Percentiles rank a stretch among this genome's conserved stretches.
phyloP scores from a whole-genome alignment of 1,139 yeast genomes.

The Spencermartinsiella ligniputridi region DNA sequence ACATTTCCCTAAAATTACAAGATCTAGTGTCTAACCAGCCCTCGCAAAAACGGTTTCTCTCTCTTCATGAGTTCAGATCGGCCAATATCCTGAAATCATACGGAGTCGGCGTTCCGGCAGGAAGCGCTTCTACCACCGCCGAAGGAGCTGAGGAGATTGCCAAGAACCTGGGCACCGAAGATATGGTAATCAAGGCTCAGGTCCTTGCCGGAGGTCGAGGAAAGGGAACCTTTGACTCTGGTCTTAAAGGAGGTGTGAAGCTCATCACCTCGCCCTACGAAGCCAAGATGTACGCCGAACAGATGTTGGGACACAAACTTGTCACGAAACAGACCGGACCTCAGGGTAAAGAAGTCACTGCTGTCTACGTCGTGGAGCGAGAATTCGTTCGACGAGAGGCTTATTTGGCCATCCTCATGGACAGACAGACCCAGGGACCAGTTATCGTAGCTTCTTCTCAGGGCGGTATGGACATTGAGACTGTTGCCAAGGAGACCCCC shows the following conservation, averaged over 20 bases:
- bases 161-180: conserved; percentile 57
- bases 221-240: conserved; percentile 95
- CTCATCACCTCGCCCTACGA: conserved; percentile 81
- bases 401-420: conserved; percentile 90
- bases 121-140: conserved; percentile 86
- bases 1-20: too few relatives aligned
- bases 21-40: too few relatives aligned
- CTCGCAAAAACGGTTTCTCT: conserved; percentile 52
- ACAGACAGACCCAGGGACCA: conserved; percentile 86
- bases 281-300: conserved; percentile 78
- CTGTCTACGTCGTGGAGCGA: conserved; percentile 93
- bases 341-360: conserved; percentile 94
- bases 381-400: conserved; percentile 93
- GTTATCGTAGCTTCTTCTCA: conserved; percentile 93
- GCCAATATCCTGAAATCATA: conserved; percentile 77
- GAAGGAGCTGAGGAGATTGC: conserved; percentile 86
- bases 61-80: conserved; percentile 94
- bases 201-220: conserved; percentile 99
- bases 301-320: conserved; percentile 89
- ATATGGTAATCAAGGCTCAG: conserved; percentile 94
- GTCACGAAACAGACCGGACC: conserved; percentile 98
- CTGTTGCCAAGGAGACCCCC: conserved; percentile 91
- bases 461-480: conserved; percentile 99
- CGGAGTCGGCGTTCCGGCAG: conserved; percentile 89
- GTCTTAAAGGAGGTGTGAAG: conserved; percentile 95